Percentiles rank a stretch among this genome's conserved stretches.
phyloP scores from a whole-genome alignment of 257 asterid species.

The Ophiorrhiza pumila region DNA sequence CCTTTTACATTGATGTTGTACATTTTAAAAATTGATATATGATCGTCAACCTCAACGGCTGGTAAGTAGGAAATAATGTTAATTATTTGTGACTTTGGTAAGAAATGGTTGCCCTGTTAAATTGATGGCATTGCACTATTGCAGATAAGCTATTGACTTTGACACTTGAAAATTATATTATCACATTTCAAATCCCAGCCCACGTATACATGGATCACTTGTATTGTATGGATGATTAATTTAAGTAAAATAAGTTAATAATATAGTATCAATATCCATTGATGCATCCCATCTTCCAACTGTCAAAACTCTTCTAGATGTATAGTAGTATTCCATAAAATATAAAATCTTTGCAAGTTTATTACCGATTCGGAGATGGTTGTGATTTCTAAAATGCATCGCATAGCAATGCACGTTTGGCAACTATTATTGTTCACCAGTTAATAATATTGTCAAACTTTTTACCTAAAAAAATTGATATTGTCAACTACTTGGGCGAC shows the following conservation, averaged over 20 bases:
- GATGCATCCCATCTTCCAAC: constrained; percentile 29
- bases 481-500: constrained; percentile 22
- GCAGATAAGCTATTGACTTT: constrained; percentile 34
- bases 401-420: constrained; percentile 1
- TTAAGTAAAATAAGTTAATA: neutral
- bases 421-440: constrained; percentile 10
- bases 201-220: constrained; percentile 37
- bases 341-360: neutral
- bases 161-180: neutral
- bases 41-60: neutral
- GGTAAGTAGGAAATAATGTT: neutral
- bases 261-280: constrained; percentile 1
- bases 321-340: neutral
- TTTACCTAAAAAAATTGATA: too few relatives aligned
- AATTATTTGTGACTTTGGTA: neutral
- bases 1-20: neutral
- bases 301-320: constrained; percentile 36
- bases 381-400: neutral
- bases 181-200: constrained; percentile 9
- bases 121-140: too few relatives aligned
- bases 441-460: constrained; percentile 14
- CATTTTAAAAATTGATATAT: neutral
- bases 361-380: neutral
- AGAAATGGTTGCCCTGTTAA: too few relatives aligned
- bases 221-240: too few relatives aligned